These are phyloP conservation scores for Epichloe bromicola DNA, from an alignment of 2,329 filamentous ascomycete genomes.

Conservation along the genomic window DNA sequence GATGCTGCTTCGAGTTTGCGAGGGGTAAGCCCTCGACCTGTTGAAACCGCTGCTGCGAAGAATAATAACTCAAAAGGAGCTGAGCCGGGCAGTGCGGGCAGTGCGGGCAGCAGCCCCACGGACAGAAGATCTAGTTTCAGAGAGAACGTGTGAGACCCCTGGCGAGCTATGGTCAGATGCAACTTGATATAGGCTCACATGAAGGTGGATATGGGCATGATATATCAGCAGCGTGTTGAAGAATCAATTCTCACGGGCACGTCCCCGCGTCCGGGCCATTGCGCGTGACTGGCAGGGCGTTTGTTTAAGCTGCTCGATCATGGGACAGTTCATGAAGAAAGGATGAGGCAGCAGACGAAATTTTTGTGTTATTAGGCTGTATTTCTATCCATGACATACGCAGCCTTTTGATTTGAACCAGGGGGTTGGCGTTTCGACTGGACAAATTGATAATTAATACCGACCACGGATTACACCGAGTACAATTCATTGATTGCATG, in stretches of 20 bases:
- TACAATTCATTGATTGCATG: no score
- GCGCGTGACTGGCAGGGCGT: no score
- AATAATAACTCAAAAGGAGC: slow-evolving; percentile 14
- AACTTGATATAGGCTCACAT: not conserved
- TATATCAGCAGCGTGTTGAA: not conserved
- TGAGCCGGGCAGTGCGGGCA: slow-evolving; percentile 16
- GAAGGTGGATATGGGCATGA: not conserved
- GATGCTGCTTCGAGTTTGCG: slow-evolving; percentile 51
- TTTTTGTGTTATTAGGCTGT: no score
- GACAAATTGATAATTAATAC: not conserved
- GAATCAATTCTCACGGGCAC: not conserved
- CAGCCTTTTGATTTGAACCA: not conserved
- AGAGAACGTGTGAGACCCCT: slow-evolving; percentile 44
- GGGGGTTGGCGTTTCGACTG: not conserved
- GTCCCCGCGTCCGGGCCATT: no score
- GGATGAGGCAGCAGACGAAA: no score
- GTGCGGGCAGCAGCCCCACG: slow-evolving; percentile 41
- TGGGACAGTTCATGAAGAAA: no score
- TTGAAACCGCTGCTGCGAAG: slow-evolving; percentile 32
- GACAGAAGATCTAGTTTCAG: slow-evolving; percentile 58
- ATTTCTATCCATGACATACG: not conserved
- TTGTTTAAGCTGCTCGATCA: no score
- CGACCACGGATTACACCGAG: no score
- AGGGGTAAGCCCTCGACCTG: slow-evolving; percentile 62
- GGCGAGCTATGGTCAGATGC: not conserved